Percentiles rank a stretch among this genome's conserved stretches.
These are phyloP conservation scores for Cercospora sesami DNA, from an alignment of 2,329 filamentous ascomycete species.

Conservation along the genomic window DNA sequence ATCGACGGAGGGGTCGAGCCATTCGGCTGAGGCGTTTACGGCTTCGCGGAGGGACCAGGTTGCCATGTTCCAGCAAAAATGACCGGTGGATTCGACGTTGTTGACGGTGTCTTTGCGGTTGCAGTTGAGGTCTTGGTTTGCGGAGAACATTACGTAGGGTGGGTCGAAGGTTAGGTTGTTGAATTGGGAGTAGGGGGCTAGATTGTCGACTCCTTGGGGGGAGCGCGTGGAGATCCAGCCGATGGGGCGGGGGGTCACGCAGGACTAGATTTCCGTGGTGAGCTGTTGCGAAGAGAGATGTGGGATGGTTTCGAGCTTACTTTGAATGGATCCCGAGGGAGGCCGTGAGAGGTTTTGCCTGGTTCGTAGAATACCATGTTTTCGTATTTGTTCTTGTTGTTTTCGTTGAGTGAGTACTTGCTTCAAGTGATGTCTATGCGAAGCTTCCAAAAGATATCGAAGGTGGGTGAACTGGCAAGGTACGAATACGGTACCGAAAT, in stretches of 20 bases:
- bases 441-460: neutral
- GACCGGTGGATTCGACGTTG: constrained; percentile 58
- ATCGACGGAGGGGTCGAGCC: constrained; percentile 52
- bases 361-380: constrained; percentile 55
- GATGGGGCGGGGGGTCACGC: constrained; percentile 62
- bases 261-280: constrained; percentile 43
- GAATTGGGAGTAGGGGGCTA: constrained; percentile 64
- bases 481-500: neutral
- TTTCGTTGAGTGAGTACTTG: neutral
- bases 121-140: constrained; percentile 54
- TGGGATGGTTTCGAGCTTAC: constrained; percentile 32
- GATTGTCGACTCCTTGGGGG: constrained; percentile 51
- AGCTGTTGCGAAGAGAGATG: neutral
- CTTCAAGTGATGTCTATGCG: neutral
- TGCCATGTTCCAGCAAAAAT: constrained; percentile 40
- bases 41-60: constrained; percentile 58
- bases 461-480: neutral
- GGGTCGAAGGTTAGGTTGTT: constrained; percentile 65
- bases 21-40: constrained; percentile 58
- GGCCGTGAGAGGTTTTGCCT: constrained; percentile 53
- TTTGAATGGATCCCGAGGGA: constrained; percentile 59
- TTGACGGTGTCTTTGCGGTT: constrained; percentile 58
- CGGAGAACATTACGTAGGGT: constrained; percentile 62
- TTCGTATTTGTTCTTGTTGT: neutral
- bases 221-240: constrained; percentile 61